Base-by-base conservation (phyloP, 768 basidiomycete species). In the Suillus subluteus region DNA sequence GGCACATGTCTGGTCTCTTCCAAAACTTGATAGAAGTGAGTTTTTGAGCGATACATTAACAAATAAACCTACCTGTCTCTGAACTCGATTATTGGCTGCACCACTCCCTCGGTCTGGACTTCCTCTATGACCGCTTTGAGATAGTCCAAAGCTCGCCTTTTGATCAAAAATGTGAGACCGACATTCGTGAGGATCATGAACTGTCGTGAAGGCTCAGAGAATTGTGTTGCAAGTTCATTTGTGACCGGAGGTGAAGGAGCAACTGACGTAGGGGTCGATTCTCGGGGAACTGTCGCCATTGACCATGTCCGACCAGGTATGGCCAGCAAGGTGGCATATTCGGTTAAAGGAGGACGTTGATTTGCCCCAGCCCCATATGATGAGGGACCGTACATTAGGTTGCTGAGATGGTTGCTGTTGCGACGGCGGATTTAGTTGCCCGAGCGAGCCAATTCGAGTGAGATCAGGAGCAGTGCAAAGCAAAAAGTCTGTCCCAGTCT, bases 151-250 rank as follows among this genome's bases (percentile, higher is more conserved):
- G 96, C 89, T 52, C 95, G 86, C 65, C 93, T 85, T 79, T 95
- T 94, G 35, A 84, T 83, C 63, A 97, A 81, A 74, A 93, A 90
- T 23, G 90, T 91, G 67, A 98, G 76, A 6, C 95, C 96, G 21
- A 89, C 90, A 71, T 95, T 96, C 32, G 91, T 95, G 66, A 98
- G 79, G 66, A 98, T 85, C 83, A 98, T 87, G 75, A 96, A 97
- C 72, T 94, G 91, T 58, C 84, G 83, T 26, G 91, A 82, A 13
- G 84, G 81, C 65, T 91, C 88, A n/a, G 86, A 87, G 72, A 92
- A 91, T 74, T 96, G 94, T 23, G 87, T 86, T 0, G 90, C 91
- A 48, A 97, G 81, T 79, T 97, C 95, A 72, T 96, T 95, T 61
- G 85, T 88, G 40, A 85, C 79, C 2, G 84, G 79, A 15, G 90